These are phyloP conservation scores for Sporothrix variecibatus DNA, from an alignment of 2,329 filamentous ascomycete genomes.

Conservation along the genomic window DNA sequence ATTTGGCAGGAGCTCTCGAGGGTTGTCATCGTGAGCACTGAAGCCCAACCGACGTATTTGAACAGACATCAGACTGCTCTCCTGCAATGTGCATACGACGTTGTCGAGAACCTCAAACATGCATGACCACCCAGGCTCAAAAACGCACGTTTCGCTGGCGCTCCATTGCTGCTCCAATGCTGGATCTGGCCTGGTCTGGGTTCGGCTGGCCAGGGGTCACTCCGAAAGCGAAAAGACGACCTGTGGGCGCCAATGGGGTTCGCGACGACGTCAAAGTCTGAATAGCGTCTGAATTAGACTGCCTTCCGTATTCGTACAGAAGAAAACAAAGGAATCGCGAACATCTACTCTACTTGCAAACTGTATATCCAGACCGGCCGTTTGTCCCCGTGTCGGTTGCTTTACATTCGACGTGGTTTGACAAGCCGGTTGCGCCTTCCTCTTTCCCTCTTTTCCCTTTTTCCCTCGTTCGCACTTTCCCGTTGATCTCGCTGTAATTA, in stretches of 20 bases:
- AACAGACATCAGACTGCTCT: neutral
- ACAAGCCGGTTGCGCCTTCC: neutral
- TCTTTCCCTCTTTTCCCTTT: neutral
- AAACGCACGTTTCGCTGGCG: neutral
- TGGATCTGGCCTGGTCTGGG: slow-evolving; percentile 10
- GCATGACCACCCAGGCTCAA: slow-evolving; percentile 8
- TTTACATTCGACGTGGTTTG: neutral
- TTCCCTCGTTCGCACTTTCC: neutral
- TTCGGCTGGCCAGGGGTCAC: slow-evolving; percentile 6
- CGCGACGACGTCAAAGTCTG: neutral
- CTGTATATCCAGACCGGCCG: neutral
- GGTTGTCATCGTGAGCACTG: neutral
- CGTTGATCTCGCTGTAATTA: slow-evolving; percentile 6
- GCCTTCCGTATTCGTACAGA: slow-evolving; percentile 11
- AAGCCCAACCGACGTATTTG: neutral
- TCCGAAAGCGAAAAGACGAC: neutral
- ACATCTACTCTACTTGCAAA: neutral
- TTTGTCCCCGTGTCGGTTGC: neutral
- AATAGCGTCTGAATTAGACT: neutral
- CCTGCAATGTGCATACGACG: slow-evolving; percentile 1
- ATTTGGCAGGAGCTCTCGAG: neutral
- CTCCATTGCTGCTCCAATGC: slow-evolving; percentile 1
- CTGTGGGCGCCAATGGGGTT: neutral
- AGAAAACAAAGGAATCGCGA: neutral
- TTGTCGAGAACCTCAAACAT: slow-evolving; percentile 5